phyloP scores from a whole-genome alignment of 352 stramenopile species.

The Pythium oligandrum region DNA sequence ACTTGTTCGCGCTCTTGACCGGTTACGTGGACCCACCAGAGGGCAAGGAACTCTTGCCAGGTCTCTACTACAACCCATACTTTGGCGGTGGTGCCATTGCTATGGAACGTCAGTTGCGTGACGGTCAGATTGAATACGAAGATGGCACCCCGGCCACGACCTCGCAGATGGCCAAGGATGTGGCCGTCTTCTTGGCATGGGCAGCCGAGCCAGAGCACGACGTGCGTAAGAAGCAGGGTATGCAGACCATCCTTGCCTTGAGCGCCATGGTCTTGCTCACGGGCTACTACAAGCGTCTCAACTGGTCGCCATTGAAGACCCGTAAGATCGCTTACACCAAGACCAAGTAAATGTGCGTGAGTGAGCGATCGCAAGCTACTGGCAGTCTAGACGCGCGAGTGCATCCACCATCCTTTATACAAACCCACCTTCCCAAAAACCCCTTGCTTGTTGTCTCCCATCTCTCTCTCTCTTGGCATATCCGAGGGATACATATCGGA shows the following conservation, averaged over 20 bases:
- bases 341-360: neutral
- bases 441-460: too few relatives aligned
- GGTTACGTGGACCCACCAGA: conserved; percentile 95
- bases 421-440: too few relatives aligned
- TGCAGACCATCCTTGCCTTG: conserved; percentile 93
- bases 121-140: conserved; percentile 97
- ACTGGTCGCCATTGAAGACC: conserved; percentile 97
- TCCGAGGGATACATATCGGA: too few relatives aligned
- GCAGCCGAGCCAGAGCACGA: conserved; percentile 97
- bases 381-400: conserved; percentile 19
- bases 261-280: conserved; percentile 88
- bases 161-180: conserved; percentile 98
- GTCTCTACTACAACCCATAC: conserved; percentile 99
- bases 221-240: conserved; percentile 96
- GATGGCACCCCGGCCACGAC: conserved; percentile 96
- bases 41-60: conserved; percentile 78
- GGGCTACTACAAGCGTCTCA: conserved; percentile 98
- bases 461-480: too few relatives aligned
- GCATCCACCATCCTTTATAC: conserved; percentile 1
- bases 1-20: conserved; percentile 97
- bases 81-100: conserved; percentile 97
- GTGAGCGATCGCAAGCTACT: neutral
- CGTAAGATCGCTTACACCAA: conserved; percentile 98
- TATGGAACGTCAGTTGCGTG: conserved; percentile 97
- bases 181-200: conserved; percentile 97